Conservation (phyloP, 345 rosid species). For the Lepidium didymum region DNA sequence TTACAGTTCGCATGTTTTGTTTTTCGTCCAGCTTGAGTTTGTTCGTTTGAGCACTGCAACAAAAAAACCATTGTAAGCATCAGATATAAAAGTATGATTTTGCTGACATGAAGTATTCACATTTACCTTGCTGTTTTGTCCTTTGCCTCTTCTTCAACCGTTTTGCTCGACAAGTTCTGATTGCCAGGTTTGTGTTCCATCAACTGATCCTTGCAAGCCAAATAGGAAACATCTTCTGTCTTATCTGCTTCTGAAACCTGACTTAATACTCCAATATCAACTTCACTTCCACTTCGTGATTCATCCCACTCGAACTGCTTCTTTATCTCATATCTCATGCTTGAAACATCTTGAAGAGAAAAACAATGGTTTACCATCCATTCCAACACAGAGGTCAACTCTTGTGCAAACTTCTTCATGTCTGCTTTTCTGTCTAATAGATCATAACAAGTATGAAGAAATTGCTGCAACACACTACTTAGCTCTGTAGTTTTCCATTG, state of each 20-base stretch:
- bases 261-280: constrained; percentile 37
- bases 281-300: constrained; percentile 54
- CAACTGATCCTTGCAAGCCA: constrained; percentile 17
- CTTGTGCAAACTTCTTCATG: constrained; percentile 50
- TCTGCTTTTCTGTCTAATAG: constrained; percentile 53
- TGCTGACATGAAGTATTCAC: constrained; percentile 28
- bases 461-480: constrained; percentile 38
- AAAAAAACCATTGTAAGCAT: constrained; percentile 13
- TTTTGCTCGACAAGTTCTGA: constrained; percentile 24
- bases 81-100: not conserved
- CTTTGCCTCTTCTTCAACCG: constrained; percentile 28
- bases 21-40: constrained; percentile 42
- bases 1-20: constrained; percentile 52
- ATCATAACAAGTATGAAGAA: constrained; percentile 62
- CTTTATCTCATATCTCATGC: constrained; percentile 68
- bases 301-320: constrained; percentile 71
- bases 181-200: constrained; percentile 3
- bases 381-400: constrained; percentile 53
- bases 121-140: constrained; percentile 19
- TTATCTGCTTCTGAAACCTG: constrained; percentile 37
- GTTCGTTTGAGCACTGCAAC: constrained; percentile 45
- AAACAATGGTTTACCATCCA: constrained; percentile 89
- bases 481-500: constrained; percentile 92
- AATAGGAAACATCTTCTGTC: not conserved
- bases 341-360: constrained; percentile 89